phyloP scores from a whole-genome alignment of 1,139 yeast species.

The Blastobotrys persicus region DNA sequence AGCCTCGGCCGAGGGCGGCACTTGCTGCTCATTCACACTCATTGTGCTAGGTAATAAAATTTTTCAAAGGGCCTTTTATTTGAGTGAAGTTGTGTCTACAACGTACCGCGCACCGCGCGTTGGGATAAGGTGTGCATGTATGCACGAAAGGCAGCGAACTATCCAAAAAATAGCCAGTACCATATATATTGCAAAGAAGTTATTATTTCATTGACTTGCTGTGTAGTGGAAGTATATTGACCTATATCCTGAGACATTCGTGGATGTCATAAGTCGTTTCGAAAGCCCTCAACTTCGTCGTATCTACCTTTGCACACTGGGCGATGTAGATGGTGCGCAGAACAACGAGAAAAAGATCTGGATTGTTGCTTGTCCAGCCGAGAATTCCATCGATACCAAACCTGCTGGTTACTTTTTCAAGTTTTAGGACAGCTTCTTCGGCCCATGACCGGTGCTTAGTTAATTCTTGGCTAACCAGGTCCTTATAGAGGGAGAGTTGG shows the following conservation, averaged over 20 bases:
- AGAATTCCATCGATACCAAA: conserved; percentile 27
- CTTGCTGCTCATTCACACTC: background rate
- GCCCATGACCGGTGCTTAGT: background rate
- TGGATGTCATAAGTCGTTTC: conserved; percentile 10
- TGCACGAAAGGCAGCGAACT: background rate
- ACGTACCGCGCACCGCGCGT: background rate
- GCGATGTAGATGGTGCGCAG: conserved; percentile 15
- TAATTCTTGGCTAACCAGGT: background rate
- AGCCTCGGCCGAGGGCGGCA: conserved; percentile 14
- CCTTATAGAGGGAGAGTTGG: conserved; percentile 10
- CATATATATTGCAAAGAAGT: too few species aligned
- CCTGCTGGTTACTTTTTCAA: background rate
- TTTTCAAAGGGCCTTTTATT: background rate
- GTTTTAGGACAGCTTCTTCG: background rate
- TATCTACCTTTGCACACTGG: background rate
- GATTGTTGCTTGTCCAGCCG: conserved; percentile 38
- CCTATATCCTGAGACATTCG: conserved; percentile 2
- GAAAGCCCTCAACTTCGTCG: background rate
- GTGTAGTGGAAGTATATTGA: background rate
- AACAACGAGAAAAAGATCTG: conserved; percentile 21
- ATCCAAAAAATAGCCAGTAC: background rate
- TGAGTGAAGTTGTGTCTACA: background rate
- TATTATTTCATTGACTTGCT: background rate
- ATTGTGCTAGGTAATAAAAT: background rate
- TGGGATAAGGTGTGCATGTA: background rate